phyloP scores from a whole-genome alignment of 371 early-diverging fungal genomes.

The Mortierella sp. region DNA sequence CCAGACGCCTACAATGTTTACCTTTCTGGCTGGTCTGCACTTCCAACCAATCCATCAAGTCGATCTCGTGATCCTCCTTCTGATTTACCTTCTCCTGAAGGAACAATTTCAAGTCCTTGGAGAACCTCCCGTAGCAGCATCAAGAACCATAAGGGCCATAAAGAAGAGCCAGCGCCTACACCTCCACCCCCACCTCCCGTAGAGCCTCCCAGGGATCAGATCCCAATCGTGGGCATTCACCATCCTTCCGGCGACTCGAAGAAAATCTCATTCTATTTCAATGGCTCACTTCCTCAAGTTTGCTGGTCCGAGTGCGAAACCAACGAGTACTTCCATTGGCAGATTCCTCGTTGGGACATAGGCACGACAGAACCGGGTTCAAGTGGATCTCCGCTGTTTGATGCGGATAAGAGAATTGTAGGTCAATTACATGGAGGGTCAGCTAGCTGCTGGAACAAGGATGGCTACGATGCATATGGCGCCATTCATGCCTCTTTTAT shows the following conservation, averaged over 20 bases:
- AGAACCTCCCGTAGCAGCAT: conserved; percentile 15
- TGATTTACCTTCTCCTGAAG: neutral
- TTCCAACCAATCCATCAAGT: conserved; percentile 22
- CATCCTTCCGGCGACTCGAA: conserved; percentile 66
- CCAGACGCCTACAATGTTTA: conserved; percentile 63
- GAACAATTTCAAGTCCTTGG: conserved; percentile 11
- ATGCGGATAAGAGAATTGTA: conserved; percentile 60
- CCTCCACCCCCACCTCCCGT: neutral
- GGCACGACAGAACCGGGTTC: conserved; percentile 68
- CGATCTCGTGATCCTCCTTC: conserved; percentile 10
- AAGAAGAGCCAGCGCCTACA: conserved; percentile 5
- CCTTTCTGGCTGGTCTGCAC: conserved; percentile 63
- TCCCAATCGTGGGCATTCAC: conserved; percentile 62
- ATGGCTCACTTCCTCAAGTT: conserved; percentile 26
- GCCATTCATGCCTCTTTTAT: conserved; percentile 55
- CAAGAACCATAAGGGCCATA: neutral
- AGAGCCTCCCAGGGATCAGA: conserved; percentile 7
- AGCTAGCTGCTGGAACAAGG: conserved; percentile 59
- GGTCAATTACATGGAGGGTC: conserved; percentile 67
- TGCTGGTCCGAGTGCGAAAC: conserved; percentile 60
- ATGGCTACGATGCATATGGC: conserved; percentile 66
- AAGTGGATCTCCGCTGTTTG: conserved; percentile 65
- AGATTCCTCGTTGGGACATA: conserved; percentile 44
- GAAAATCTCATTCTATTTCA: conserved; percentile 61
- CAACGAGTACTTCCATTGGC: conserved; percentile 36